Percentiles rank a stretch among this genome's conserved stretches.
phyloP scores from a whole-genome alignment of 805 yeast genomes.

The Saturnispora kantuleensis region DNA sequence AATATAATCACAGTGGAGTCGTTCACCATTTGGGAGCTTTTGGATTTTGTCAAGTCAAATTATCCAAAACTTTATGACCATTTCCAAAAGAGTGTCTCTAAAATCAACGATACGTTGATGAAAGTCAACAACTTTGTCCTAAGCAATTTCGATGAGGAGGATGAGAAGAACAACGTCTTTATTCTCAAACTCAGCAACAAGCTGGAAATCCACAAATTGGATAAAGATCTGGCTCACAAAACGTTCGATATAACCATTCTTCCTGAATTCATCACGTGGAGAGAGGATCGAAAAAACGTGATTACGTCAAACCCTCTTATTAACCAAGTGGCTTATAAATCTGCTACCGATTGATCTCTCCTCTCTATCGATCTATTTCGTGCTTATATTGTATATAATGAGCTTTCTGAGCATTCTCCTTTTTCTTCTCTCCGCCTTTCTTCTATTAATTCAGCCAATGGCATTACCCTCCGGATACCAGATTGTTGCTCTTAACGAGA shows the following conservation, averaged over 20 bases:
- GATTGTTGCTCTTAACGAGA: background rate
- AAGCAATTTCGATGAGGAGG: constrained; percentile 1
- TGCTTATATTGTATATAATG: too few relatives aligned
- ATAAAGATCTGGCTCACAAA: background rate
- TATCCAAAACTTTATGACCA: background rate
- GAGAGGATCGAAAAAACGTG: background rate
- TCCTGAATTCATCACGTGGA: background rate
- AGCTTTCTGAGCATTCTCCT: background rate
- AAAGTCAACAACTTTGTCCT: background rate
- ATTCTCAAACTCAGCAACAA: background rate
- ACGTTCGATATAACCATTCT: background rate
- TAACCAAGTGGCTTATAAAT: background rate
- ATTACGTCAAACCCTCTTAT: background rate
- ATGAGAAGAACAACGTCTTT: constrained; percentile 1
- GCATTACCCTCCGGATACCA: constrained; percentile 3
- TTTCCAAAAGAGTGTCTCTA: constrained; percentile 1
- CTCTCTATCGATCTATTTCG: too few relatives aligned
- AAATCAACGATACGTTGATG: background rate
- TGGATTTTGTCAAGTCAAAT: constrained; percentile 8
- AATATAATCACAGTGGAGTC: background rate
- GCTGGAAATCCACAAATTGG: background rate
- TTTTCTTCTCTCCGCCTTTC: background rate
- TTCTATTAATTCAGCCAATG: background rate
- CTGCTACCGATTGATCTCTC: too few relatives aligned
- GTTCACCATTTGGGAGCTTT: constrained; percentile 1